Evolutionary conservation across 768 basidiomycete species (phyloP).

Genomic region (Brasilioporus rufonigricans): DNA sequence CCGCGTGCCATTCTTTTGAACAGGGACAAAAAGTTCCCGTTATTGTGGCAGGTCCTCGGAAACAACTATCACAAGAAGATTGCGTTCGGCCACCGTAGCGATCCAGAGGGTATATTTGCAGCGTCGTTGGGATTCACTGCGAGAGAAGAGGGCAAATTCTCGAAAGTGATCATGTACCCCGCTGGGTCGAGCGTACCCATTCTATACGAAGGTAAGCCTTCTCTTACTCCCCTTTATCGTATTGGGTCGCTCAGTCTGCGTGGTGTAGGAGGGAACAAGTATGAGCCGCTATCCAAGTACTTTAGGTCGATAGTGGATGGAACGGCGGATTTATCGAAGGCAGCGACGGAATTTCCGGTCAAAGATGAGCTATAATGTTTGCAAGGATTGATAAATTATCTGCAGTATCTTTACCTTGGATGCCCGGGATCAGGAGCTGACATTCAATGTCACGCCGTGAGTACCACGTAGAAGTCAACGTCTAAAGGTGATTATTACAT

Average conservation of each 20-base stretch:
- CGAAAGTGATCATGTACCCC: slow-evolving; percentile 73
- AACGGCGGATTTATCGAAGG: slow-evolving; percentile 50
- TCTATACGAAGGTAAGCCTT: slow-evolving; percentile 62
- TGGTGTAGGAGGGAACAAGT: slow-evolving; percentile 61
- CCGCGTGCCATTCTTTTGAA: slow-evolving; percentile 67
- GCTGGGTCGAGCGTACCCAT: slow-evolving; percentile 53
- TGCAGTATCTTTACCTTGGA: background rate
- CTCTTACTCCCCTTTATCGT: background rate
- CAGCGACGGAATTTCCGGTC: slow-evolving; percentile 36
- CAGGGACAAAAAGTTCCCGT: slow-evolving; percentile 71
- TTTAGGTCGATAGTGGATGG: slow-evolving; percentile 71
- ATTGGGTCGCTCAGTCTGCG: background rate
- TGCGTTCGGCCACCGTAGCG: slow-evolving; percentile 60
- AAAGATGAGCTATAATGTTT: slow-evolving; percentile 30
- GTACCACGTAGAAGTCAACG: background rate
- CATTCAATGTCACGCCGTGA: background rate
- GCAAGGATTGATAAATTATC: slow-evolving; percentile 2
- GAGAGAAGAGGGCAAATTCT: slow-evolving; percentile 47
- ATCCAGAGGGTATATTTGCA: slow-evolving; percentile 61
- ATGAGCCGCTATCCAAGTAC: slow-evolving; percentile 71
- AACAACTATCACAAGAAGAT: slow-evolving; percentile 69
- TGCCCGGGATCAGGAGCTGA: background rate
- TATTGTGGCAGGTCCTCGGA: slow-evolving; percentile 77
- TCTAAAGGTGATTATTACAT: background rate
- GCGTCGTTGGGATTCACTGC: slow-evolving; percentile 57